Conservation (phyloP, 169 alveolate species). For the Ichthyophthirius multifiliis region DNA sequence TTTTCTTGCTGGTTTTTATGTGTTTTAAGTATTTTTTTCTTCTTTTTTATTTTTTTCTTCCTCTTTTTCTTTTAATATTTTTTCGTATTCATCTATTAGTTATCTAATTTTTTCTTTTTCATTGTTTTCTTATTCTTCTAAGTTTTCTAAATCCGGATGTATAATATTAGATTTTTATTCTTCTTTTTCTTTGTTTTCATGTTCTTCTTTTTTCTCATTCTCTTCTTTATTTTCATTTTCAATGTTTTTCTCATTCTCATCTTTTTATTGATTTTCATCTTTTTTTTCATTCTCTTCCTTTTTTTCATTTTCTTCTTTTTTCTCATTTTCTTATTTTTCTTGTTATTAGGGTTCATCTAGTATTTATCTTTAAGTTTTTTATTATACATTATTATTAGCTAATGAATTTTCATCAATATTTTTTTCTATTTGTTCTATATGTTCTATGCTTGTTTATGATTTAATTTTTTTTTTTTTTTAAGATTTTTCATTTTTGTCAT, state of each 20-base stretch:
- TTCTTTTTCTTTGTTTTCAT: no score
- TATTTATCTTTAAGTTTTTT: neutral
- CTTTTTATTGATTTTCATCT: neutral
- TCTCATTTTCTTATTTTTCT: neutral
- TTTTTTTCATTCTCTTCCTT: neutral
- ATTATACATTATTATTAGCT: neutral
- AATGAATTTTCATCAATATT: no score
- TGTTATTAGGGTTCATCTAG: neutral
- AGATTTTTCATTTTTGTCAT: no score
- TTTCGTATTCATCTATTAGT: neutral
- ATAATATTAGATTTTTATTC: no score
- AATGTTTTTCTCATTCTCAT: neutral
- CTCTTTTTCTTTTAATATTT: neutral
- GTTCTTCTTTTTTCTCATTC: neutral
- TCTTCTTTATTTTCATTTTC: neutral
- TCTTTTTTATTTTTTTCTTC: neutral
- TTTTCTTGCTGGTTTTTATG: neutral
- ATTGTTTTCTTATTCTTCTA: neutral
- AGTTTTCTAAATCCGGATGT: neutral
- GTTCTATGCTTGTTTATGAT: no score
- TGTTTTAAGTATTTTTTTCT: neutral
- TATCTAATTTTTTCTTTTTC: neutral
- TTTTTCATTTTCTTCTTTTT: neutral
- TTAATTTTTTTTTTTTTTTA: no score
- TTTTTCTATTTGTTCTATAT: no score